Conservation (phyloP, 2,329 filamentous ascomycete species). For the Bipolaris oryzae region DNA sequence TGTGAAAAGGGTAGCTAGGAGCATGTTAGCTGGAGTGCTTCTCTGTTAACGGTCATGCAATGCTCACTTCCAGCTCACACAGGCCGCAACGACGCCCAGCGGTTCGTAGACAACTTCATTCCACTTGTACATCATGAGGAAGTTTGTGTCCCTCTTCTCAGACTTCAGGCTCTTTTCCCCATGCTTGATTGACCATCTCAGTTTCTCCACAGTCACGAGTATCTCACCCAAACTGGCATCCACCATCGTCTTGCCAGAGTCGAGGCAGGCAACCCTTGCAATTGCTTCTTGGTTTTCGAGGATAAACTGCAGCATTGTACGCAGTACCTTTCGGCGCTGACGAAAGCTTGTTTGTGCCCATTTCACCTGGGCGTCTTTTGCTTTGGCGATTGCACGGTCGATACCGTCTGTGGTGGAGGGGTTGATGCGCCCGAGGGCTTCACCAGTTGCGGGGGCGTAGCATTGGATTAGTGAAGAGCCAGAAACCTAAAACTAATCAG, state of each 20-base stretch:
- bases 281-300: conserved; percentile 90
- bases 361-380: conserved; percentile 72
- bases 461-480: conserved; percentile 76
- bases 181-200: conserved; percentile 91
- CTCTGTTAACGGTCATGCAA: background rate
- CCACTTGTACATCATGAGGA: conserved; percentile 94
- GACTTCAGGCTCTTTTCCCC: conserved; percentile 80
- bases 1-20: conserved; percentile 73
- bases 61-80: conserved; percentile 92
- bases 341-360: conserved; percentile 82
- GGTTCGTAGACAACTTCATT: conserved; percentile 92
- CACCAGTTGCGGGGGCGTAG: conserved; percentile 88
- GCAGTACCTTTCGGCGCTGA: conserved; percentile 78
- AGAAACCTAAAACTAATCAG: conserved; percentile 52
- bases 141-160: conserved; percentile 78
- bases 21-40: conserved; percentile 12
- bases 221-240: conserved; percentile 95
- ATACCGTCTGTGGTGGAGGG: conserved; percentile 78
- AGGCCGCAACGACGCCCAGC: conserved; percentile 86
- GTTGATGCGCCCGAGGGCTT: conserved; percentile 78
- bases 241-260: conserved; percentile 95
- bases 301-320: conserved; percentile 79
- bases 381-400: conserved; percentile 76
- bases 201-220: conserved; percentile 88
- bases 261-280: conserved; percentile 81